These are phyloP conservation scores for Tanozyma kutaoensis DNA, from an alignment of 805 yeast genomes.

Conservation along the genomic window DNA sequence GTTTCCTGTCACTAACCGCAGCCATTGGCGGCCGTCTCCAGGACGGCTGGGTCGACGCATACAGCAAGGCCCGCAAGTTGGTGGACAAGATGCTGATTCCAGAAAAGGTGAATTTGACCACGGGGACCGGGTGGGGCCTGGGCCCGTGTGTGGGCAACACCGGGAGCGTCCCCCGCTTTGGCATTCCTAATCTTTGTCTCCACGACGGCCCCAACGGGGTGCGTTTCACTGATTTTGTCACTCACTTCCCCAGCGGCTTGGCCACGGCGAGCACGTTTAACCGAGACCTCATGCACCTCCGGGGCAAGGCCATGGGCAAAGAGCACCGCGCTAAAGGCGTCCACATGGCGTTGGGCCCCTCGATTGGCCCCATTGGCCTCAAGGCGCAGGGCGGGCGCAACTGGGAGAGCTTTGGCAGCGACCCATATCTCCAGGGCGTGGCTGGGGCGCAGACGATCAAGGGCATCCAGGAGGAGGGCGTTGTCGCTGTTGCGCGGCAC, in stretches of 20 bases:
- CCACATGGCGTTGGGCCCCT: conserved; percentile 42
- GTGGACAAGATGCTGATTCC: conserved; percentile 43
- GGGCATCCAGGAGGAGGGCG: conserved; percentile 47
- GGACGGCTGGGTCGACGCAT: conserved; percentile 44
- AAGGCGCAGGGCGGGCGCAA: conserved; percentile 53
- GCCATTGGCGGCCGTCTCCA: conserved; percentile 35
- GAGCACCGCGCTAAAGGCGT: conserved; percentile 44
- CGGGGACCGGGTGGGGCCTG: conserved; percentile 52
- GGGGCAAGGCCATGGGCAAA: conserved; percentile 45
- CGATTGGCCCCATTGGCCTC: conserved; percentile 46
- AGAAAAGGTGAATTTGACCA: conserved; percentile 50
- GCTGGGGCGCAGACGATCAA: conserved; percentile 37
- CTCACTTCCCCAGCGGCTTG: conserved; percentile 45
- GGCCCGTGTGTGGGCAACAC: conserved; percentile 54
- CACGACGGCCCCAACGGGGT: conserved; percentile 58
- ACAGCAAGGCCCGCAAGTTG: conserved; percentile 37
- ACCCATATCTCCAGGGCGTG: conserved; percentile 47
- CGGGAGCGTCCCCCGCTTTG: conserved; percentile 41
- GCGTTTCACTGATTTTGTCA: conserved; percentile 40
- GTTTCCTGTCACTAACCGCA: conserved; percentile 8
- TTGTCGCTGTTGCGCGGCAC: conserved; percentile 43
- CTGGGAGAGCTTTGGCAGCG: conserved; percentile 54
- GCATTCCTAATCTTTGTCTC: conserved; percentile 40
- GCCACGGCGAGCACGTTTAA: conserved; percentile 50
- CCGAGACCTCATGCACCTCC: conserved; percentile 31